Conservation (phyloP, 2,329 filamentous ascomycete genomes). For the Ascochyta koolunga region DNA sequence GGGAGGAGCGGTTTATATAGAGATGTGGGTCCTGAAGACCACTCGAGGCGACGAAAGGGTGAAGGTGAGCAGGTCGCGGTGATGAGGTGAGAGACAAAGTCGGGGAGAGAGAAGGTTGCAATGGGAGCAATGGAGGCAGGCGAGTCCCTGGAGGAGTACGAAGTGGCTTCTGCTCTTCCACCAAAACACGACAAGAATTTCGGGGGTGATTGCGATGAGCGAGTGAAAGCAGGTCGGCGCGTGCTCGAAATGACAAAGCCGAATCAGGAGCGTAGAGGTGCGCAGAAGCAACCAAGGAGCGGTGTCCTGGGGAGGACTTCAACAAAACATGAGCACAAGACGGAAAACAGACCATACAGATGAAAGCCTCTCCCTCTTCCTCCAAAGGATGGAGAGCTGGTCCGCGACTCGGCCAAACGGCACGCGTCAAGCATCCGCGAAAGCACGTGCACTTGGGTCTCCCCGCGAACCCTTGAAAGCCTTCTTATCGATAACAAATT, state of each 20-base stretch:
- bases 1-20: background rate
- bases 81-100: background rate
- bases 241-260: background rate
- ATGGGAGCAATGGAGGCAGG: background rate
- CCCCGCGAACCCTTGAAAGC: slow-evolving; percentile 13
- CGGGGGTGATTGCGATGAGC: background rate
- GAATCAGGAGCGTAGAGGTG: background rate
- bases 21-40: background rate
- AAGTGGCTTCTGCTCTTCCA: too few relatives aligned
- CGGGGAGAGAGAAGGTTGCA: background rate
- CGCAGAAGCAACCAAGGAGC: background rate
- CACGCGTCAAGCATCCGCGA: slow-evolving; percentile 19
- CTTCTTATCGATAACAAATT: slow-evolving; percentile 33
- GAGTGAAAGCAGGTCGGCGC: slow-evolving; percentile 1
- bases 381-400: background rate
- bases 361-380: background rate
- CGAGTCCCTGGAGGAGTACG: background rate
- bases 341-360: background rate
- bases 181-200: background rate
- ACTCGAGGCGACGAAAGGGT: background rate
- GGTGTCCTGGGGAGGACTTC: background rate
- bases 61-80: slow-evolving; percentile 9
- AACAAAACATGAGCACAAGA: background rate
- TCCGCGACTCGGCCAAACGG: slow-evolving; percentile 5
- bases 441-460: slow-evolving; percentile 24